phyloP scores from a whole-genome alignment of 805 yeast species.

The Barnettozyma sp. region DNA sequence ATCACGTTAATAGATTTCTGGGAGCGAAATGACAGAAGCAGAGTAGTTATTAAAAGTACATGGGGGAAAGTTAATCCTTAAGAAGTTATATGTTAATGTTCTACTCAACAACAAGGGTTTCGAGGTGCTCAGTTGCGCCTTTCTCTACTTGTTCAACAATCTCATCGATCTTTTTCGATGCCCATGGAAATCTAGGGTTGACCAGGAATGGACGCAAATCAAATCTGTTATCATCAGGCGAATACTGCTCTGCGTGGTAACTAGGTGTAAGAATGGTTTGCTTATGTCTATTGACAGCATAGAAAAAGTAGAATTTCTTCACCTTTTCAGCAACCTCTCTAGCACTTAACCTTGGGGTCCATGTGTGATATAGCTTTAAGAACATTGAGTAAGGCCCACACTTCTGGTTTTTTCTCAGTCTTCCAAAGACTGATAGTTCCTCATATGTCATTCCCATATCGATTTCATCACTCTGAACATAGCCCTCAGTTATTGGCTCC shows the following conservation, averaged over 20 bases:
- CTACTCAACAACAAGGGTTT: conserved; percentile 42
- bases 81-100: background rate
- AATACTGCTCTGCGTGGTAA: conserved; percentile 95
- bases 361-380: conserved; percentile 78
- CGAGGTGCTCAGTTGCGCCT: conserved; percentile 28
- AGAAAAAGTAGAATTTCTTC: conserved; percentile 84
- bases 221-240: conserved; percentile 96
- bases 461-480: conserved; percentile 92
- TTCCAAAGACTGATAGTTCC: conserved; percentile 86
- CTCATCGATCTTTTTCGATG: conserved; percentile 79
- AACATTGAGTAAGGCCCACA: conserved; percentile 98
- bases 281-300: conserved; percentile 93
- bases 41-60: conserved; percentile 30
- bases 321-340: conserved; percentile 87
- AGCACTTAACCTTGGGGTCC: conserved; percentile 84
- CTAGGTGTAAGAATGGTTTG: conserved; percentile 97
- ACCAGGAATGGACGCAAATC: conserved; percentile 95
- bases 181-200: conserved; percentile 84
- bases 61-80: conserved; percentile 28
- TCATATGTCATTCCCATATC: conserved; percentile 99
- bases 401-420: conserved; percentile 82
- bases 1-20: conserved; percentile 41
- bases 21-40: conserved; percentile 34
- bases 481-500: conserved; percentile 88
- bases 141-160: conserved; percentile 53